Evolutionary conservation across 805 yeast species (phyloP).

Genomic region (Teunomyces pallodes): DNA sequence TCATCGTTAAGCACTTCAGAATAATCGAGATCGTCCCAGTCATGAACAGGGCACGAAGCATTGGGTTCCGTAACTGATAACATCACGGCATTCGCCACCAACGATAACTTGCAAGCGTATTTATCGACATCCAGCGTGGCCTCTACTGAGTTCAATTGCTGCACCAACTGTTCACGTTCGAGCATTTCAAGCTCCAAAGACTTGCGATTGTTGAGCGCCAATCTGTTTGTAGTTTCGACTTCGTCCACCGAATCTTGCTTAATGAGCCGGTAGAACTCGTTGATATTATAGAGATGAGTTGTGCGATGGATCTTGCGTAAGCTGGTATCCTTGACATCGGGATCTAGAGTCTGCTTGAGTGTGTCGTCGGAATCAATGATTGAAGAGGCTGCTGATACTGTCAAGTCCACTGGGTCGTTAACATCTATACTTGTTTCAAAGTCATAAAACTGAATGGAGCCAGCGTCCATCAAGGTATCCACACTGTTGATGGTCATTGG

Average conservation of each 20-base stretch:
- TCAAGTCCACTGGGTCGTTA: constrained; percentile 2
- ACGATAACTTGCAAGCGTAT: constrained; percentile 10
- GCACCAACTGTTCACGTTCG: constrained; percentile 13
- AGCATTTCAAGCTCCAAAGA: constrained; percentile 19
- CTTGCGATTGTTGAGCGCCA: constrained; percentile 18
- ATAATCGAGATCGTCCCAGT: neutral
- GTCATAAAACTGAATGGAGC: constrained; percentile 16
- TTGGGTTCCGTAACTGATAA: constrained; percentile 7
- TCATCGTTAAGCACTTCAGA: neutral
- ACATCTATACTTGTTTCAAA: constrained; percentile 10
- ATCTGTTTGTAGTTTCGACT: constrained; percentile 5
- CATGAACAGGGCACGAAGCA: neutral
- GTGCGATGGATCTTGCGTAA: constrained; percentile 12
- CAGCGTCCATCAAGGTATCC: constrained; percentile 18
- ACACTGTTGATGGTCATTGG: constrained; percentile 11
- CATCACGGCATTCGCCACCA: constrained; percentile 21
- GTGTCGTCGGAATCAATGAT: constrained; percentile 2
- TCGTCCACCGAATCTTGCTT: neutral
- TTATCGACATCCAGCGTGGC: neutral
- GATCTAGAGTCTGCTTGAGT: neutral
- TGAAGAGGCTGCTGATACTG: neutral
- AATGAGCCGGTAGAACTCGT: constrained; percentile 13
- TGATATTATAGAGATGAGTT: constrained; percentile 14
- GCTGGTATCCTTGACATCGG: constrained; percentile 3
- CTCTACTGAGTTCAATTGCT: constrained; percentile 9